Conservation (phyloP, 2,329 filamentous ascomycete genomes). For the Colletotrichum phormii region DNA sequence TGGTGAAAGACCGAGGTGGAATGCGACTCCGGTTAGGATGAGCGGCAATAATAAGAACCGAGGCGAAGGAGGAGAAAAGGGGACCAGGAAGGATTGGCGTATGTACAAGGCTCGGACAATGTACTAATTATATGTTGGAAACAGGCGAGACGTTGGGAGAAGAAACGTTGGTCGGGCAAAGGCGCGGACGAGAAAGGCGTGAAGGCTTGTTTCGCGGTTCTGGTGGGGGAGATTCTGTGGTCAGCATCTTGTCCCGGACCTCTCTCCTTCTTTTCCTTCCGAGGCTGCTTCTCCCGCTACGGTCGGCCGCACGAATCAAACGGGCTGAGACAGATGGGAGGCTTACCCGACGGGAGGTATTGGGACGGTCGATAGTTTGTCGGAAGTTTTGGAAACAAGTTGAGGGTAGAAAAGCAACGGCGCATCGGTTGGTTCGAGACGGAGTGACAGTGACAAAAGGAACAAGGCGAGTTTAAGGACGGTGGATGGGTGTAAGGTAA, state of each 20-base stretch:
- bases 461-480: not conserved
- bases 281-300: conserved; percentile 24
- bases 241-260: conserved; percentile 33
- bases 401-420: conserved; percentile 29
- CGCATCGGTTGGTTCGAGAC: conserved; percentile 15
- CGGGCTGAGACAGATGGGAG: conserved; percentile 15
- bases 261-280: conserved; percentile 26
- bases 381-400: conserved; percentile 16
- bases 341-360: conserved; percentile 24
- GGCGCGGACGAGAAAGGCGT: conserved; percentile 11
- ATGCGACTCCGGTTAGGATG: conserved; percentile 8
- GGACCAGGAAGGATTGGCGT: not conserved
- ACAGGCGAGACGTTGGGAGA: conserved; percentile 6
- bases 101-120: not conserved
- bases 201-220: conserved; percentile 23
- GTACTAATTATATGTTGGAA: conserved; percentile 5
- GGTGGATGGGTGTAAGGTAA: not conserved
- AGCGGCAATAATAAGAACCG: not conserved
- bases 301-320: conserved; percentile 1
- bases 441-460: conserved; percentile 8
- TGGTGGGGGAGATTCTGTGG: conserved; percentile 22
- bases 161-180: conserved; percentile 24
- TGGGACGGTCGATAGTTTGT: conserved; percentile 19
- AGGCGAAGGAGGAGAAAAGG: not conserved
- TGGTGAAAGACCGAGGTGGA: conserved; percentile 13